These are phyloP conservation scores for Penstemon davidsonii DNA, from an alignment of 257 asterid species.

Conservation along the genomic window DNA sequence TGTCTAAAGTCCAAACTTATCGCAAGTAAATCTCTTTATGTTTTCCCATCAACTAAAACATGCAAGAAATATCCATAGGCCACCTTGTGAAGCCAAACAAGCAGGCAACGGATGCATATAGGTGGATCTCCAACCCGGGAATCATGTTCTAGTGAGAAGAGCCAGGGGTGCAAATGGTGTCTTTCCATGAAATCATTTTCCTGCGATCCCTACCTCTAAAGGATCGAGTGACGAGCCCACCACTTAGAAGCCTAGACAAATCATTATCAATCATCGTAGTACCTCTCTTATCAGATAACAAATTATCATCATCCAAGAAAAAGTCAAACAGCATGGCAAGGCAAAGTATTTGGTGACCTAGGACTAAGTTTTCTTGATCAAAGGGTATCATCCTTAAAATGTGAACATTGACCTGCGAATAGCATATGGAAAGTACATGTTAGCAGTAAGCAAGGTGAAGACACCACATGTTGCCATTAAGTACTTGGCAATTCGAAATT, in stretches of 20 bases:
- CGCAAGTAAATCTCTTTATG: background rate
- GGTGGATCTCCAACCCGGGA: constrained; percentile 6
- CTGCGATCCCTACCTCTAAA: constrained; percentile 89
- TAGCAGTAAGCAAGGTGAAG: constrained; percentile 3
- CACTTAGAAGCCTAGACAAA: constrained; percentile 72
- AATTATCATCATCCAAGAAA: constrained; percentile 52
- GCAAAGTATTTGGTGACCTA: constrained; percentile 81
- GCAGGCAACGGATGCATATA: background rate
- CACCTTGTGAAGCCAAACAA: background rate
- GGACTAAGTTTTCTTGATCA: constrained; percentile 56
- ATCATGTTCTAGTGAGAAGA: constrained; percentile 56
- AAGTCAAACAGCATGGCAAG: constrained; percentile 93
- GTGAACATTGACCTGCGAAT: constrained; percentile 77
- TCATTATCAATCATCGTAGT: constrained; percentile 77
- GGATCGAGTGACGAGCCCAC: constrained; percentile 64
- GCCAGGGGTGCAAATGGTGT: constrained; percentile 60
- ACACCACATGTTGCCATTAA: background rate
- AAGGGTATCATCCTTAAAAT: constrained; percentile 56
- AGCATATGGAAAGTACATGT: constrained; percentile 12
- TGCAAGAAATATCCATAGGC: background rate
- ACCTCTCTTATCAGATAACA: constrained; percentile 44
- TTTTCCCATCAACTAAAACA: constrained; percentile 9
- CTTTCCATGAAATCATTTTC: constrained; percentile 95
- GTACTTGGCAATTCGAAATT: background rate
- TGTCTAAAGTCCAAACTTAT: background rate